phyloP scores from a whole-genome alignment of 371 early-diverging fungal species.

The Apophysomyces ossiformis region DNA sequence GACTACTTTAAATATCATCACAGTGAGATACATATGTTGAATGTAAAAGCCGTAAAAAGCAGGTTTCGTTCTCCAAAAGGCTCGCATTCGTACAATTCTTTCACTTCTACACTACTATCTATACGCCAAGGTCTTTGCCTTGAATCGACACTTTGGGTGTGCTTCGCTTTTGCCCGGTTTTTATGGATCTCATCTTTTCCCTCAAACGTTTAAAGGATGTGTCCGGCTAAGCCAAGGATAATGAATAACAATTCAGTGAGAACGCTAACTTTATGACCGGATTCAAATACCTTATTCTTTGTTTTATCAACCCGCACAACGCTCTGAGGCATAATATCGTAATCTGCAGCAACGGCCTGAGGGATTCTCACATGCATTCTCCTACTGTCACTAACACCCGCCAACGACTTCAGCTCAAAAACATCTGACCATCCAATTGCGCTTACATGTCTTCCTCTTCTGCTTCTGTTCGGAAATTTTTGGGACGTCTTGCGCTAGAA shows the following conservation, averaged over 20 bases:
- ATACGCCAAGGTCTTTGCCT: slow-evolving; percentile 27
- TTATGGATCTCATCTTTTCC: slow-evolving; percentile 46
- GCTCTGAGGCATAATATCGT: slow-evolving; percentile 56
- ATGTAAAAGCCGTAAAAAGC: background rate
- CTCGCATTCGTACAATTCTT: too few species aligned
- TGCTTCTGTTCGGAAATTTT: slow-evolving; percentile 39
- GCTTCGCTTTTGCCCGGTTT: slow-evolving; percentile 39
- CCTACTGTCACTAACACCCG: slow-evolving; percentile 9
- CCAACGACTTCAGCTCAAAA: too few species aligned
- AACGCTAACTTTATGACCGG: background rate
- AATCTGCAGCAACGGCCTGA: slow-evolving; percentile 54
- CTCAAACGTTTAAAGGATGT: slow-evolving; percentile 41
- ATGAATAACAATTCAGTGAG: background rate
- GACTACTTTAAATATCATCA: too few species aligned
- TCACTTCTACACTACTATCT: background rate
- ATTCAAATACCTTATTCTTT: slow-evolving; percentile 27
- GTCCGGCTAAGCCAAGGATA: slow-evolving; percentile 24
- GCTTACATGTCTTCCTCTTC: slow-evolving; percentile 23
- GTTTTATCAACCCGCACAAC: slow-evolving; percentile 36
- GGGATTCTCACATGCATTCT: slow-evolving; percentile 47
- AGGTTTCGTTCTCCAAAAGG: background rate
- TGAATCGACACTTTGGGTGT: slow-evolving; percentile 46
- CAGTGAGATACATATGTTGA: too few species aligned
- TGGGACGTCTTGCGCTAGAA: slow-evolving; percentile 32
- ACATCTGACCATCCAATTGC: background rate